Evolutionary conservation across 495 filamentous ascomycete species (phyloP), one percentile per base, ranked within the genome.

Genomic region (Daldinia caldariorum): DNA sequence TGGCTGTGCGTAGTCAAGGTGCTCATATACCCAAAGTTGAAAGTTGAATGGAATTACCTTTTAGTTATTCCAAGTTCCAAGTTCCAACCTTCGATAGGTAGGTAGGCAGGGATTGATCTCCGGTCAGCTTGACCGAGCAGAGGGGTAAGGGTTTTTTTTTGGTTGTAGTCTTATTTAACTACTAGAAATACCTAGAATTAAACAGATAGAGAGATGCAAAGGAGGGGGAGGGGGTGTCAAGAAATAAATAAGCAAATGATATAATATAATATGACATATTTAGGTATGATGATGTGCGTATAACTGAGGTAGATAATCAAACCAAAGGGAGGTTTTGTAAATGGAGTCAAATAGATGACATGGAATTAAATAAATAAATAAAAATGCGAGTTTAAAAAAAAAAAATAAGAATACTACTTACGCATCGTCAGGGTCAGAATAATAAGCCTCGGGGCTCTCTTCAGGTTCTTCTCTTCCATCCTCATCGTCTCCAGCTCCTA

Each of bases 341-440:
- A 56, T 56, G 29, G 6, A 20, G 9, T 10, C 29, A 10, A 56
- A 14, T 8, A 37, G 31, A 56, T 2, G 32, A 58, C 14, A 31
- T 34, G 56, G 37, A 31, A 43, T 14, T 14, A 53, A 31, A 58
- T 20, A 38, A 58, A 16, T 26, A 26, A 26, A 26, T 26, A 26
- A 26, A 26, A 26, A 26, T 26, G 26, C 26, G 26, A 26, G 26
- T n/a, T n/a, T 3, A 26, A 41, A 18, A 43, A 57, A 6, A 8
- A 18, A 41, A 32, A 12, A 61, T 12, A 41, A 8, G 39, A 49
- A 56, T 53, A 26, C 62, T 49, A 76, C 77, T 76, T 67, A 79
- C 77, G 22, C 47, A 18, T 67, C 60, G 59, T 75, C 72, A 54
- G 70, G 63, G 37, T 73, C 71, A 18, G 70, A 73, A 58, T 77